Conservation (phyloP, 768 basidiomycete genomes). For the Calocybe cyanea region DNA sequence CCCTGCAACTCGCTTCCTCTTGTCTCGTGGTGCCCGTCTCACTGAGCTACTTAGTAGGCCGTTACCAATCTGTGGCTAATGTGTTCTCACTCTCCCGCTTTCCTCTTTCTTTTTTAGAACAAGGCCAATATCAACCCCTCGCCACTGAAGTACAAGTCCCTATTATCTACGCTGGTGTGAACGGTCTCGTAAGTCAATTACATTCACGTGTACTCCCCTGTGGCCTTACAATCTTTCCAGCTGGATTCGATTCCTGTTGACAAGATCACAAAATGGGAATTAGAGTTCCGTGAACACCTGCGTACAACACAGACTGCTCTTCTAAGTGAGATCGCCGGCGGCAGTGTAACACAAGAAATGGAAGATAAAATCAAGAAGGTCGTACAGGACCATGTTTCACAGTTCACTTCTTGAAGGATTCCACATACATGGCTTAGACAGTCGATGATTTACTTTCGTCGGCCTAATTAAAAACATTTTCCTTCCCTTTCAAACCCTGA, state of each 20-base stretch:
- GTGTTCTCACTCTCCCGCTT: too few species aligned
- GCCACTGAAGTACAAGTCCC: constrained; percentile 96
- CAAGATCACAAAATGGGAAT: constrained; percentile 91
- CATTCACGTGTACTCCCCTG: background rate
- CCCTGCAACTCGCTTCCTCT: constrained; percentile 97
- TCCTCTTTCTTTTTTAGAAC: constrained; percentile 54
- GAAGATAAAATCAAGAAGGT: constrained; percentile 95
- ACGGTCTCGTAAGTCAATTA: constrained; percentile 76
- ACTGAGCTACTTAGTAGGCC: constrained; percentile 89
- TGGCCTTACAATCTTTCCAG: constrained; percentile 27
- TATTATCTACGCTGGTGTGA: constrained; percentile 99
- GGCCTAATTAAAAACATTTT: constrained; percentile 18
- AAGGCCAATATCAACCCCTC: constrained; percentile 96
- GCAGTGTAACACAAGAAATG: constrained; percentile 82
- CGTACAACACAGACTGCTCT: constrained; percentile 67
- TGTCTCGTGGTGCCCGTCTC: constrained; percentile 95
- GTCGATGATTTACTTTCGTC: constrained; percentile 15
- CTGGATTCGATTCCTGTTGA: constrained; percentile 96
- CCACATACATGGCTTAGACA: constrained; percentile 12
- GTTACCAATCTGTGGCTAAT: background rate
- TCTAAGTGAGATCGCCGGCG: constrained; percentile 80
- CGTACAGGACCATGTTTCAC: constrained; percentile 83
- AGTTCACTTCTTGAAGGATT: constrained; percentile 59
- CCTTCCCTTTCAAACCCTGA: constrained; percentile 14
- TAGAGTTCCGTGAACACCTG: constrained; percentile 87